phyloP scores from a whole-genome alignment of 768 basidiomycete genomes.

The Naematelia encephala region DNA sequence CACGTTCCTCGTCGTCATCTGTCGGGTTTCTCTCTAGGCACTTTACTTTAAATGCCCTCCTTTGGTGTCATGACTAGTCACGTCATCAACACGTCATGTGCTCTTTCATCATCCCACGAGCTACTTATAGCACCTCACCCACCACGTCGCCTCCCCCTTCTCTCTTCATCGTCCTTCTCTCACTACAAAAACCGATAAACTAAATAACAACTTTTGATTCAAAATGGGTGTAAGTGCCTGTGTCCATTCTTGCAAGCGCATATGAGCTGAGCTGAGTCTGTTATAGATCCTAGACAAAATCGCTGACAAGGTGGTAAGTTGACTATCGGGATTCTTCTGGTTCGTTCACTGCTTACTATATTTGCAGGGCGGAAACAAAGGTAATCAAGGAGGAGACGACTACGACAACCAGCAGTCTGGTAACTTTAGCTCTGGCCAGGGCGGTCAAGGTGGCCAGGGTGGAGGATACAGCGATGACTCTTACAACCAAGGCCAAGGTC shows the following conservation, averaged over 20 bases:
- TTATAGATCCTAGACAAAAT: slow-evolving; percentile 7
- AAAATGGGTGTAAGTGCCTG: slow-evolving; percentile 9
- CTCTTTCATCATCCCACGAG: not conserved
- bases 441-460: not conserved
- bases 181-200: not conserved
- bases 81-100: not conserved
- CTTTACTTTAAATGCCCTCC: not conserved
- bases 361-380: not conserved
- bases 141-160: not conserved
- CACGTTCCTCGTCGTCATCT: not conserved
- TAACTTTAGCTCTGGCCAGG: not conserved
- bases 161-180: not conserved
- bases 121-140: not conserved
- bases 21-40: not conserved
- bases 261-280: not conserved
- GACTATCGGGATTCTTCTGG: not conserved
- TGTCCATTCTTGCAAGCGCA: not conserved
- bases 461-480: not conserved
- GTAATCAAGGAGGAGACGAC: not conserved
- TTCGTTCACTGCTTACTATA: no score
- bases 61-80: not conserved
- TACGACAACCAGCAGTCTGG: slow-evolving; percentile 5
- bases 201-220: slow-evolving; percentile 1
- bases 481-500: not conserved
- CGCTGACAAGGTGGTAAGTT: slow-evolving; percentile 1